Evolutionary conservation across 805 yeast species (phyloP).

Genomic region (Hanseniaspora pseudoguilliermondii): DNA sequence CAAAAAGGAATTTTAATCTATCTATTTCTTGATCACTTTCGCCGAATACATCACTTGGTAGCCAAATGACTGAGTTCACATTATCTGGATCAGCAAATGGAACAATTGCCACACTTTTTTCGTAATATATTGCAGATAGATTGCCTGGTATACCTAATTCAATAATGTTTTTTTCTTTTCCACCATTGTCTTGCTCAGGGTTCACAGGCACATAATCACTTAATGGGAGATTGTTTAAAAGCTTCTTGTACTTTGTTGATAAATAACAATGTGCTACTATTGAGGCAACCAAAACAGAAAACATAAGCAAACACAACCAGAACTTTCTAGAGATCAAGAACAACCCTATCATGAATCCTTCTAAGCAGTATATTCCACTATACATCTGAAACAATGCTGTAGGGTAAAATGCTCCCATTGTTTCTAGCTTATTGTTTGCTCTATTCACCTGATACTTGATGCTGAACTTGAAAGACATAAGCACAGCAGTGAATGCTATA

Average conservation of each 20-base stretch:
- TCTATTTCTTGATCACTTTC: slow-evolving; percentile 22
- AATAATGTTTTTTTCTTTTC: not conserved
- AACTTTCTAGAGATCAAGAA: slow-evolving; percentile 47
- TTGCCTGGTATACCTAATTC: not conserved
- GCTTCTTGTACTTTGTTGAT: slow-evolving; percentile 30
- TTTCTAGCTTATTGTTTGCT: slow-evolving; percentile 42
- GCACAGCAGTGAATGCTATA: slow-evolving; percentile 43
- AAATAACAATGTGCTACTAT: slow-evolving; percentile 45
- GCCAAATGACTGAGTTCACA: slow-evolving; percentile 28
- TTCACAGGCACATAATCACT: slow-evolving; percentile 7
- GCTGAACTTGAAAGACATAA: slow-evolving; percentile 59
- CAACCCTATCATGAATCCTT: slow-evolving; percentile 64
- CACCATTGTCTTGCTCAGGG: not conserved
- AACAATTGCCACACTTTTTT: not conserved
- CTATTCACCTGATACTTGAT: slow-evolving; percentile 44
- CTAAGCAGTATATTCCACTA: slow-evolving; percentile 71
- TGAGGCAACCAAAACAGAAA: slow-evolving; percentile 40
- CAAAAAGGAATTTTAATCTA: slow-evolving; percentile 15
- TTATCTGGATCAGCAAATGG: slow-evolving; percentile 14
- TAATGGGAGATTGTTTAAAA: slow-evolving; percentile 31
- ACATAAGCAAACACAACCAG: slow-evolving; percentile 37
- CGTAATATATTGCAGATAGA: not conserved
- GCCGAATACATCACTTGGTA: slow-evolving; percentile 32
- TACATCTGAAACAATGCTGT: slow-evolving; percentile 63
- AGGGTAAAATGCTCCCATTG: slow-evolving; percentile 60